A percentile compares a stretch with the other conserved stretches of the same genome.
phyloP scores from a whole-genome alignment of 2,329 filamentous ascomycete genomes.

The Botrytis sinoallii region DNA sequence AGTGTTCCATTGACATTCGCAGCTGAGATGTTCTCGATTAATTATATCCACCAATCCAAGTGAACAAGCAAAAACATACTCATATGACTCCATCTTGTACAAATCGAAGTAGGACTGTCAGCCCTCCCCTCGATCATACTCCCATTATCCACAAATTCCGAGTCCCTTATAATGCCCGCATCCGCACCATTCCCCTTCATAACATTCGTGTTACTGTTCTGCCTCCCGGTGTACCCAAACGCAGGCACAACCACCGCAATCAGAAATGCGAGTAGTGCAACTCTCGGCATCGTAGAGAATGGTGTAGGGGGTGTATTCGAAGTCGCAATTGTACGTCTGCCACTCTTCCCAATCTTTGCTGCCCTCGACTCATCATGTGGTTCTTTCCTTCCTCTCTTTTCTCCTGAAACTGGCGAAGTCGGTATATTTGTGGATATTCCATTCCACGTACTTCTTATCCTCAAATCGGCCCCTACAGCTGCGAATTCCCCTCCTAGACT shows the following conservation, averaged over 20 bases:
- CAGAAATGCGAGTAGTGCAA: conserved; percentile 49
- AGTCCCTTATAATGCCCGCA: conserved; percentile 45
- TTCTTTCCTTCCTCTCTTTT: neutral
- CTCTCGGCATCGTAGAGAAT: conserved; percentile 43
- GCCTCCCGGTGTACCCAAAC: conserved; percentile 42
- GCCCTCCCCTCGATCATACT: conserved; percentile 41
- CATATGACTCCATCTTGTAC: conserved; percentile 65
- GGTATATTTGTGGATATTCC: neutral
- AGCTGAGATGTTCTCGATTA: conserved; percentile 36
- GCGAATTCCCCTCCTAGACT: neutral
- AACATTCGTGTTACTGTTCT: conserved; percentile 40
- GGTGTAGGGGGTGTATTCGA: conserved; percentile 45
- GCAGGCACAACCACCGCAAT: conserved; percentile 51
- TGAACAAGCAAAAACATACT: conserved; percentile 40
- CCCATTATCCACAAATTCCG: conserved; percentile 35
- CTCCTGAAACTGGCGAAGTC: neutral
- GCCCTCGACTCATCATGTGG: neutral
- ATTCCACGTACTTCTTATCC: neutral
- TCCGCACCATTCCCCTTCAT: conserved; percentile 40
- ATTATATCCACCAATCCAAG: neutral
- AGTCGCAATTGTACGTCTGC: conserved; percentile 41
- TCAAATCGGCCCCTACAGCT: neutral
- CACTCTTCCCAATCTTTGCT: conserved; percentile 33
- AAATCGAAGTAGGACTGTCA: conserved; percentile 54
- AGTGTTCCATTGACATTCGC: conserved; percentile 71